Evolutionary conservation across 1,284 basidiomycete genomes (phyloP).

Genomic region (Trichosporon asahii): DNA sequence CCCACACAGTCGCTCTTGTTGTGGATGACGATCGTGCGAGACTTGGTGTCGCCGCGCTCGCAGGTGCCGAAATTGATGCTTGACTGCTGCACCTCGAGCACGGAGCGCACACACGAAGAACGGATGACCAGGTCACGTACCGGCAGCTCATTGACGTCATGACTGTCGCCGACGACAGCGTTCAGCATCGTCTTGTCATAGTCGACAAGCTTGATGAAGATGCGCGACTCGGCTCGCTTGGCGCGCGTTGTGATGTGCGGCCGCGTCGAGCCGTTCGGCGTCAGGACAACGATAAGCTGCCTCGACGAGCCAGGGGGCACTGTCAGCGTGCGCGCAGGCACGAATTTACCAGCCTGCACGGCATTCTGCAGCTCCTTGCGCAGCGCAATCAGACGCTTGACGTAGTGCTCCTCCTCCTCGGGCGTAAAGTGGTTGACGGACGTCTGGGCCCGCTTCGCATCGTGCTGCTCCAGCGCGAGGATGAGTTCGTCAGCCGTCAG

Average conservation of each 20-base stretch:
- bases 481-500: conserved; percentile 53
- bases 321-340: conserved; percentile 48
- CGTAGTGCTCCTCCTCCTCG: conserved; percentile 55
- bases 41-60: conserved; percentile 55
- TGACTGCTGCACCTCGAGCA: conserved; percentile 55
- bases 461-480: conserved; percentile 52
- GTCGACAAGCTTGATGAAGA: conserved; percentile 54
- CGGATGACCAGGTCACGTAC: conserved; percentile 56
- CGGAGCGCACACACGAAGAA: conserved; percentile 52
- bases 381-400: conserved; percentile 52
- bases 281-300: conserved; percentile 54
- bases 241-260: conserved; percentile 53
- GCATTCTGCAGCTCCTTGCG: conserved; percentile 51
- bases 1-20: conserved; percentile 55
- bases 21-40: conserved; percentile 55
- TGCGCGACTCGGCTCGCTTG: conserved; percentile 55
- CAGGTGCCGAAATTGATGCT: conserved; percentile 57
- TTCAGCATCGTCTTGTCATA: conserved; percentile 48
- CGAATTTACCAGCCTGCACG: conserved; percentile 47
- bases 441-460: conserved; percentile 44
- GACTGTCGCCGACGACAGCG: conserved; percentile 13
- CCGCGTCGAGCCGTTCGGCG: conserved; percentile 53
- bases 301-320: conserved; percentile 45
- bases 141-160: conserved; percentile 51
- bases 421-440: conserved; percentile 47